A percentile compares a stretch with the other conserved stretches of the same genome.
Evolutionary conservation across 2,329 filamentous ascomycete species (phyloP).

Genomic region (Cladophialophora psammophila): DNA sequence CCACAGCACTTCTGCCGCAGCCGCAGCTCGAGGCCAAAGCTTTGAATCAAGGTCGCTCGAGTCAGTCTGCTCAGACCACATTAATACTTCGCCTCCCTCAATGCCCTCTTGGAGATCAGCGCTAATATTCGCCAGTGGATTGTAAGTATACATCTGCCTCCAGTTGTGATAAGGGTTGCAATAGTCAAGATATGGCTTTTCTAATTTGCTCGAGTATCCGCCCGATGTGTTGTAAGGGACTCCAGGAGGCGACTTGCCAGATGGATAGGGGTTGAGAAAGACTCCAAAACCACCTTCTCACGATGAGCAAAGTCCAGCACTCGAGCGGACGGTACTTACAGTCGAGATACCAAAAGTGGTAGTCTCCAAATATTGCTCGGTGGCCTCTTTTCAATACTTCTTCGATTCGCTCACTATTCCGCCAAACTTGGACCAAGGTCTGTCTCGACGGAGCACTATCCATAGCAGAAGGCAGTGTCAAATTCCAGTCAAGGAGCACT

Average conservation of each 20-base stretch:
- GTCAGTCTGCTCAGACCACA: slow-evolving; percentile 83
- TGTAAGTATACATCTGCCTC: slow-evolving; percentile 80
- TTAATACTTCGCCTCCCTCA: slow-evolving; percentile 79
- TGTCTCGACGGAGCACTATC: slow-evolving; percentile 3
- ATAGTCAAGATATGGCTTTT: slow-evolving; percentile 77
- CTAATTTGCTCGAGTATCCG: slow-evolving; percentile 33
- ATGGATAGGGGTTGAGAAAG: slow-evolving; percentile 40
- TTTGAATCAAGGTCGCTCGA: slow-evolving; percentile 72
- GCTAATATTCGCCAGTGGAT: slow-evolving; percentile 72
- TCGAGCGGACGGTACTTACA: slow-evolving; percentile 33
- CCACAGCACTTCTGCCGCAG: slow-evolving; percentile 64
- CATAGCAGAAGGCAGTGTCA: slow-evolving; percentile 70
- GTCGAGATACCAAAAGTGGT: slow-evolving; percentile 43
- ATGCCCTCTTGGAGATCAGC: slow-evolving; percentile 70
- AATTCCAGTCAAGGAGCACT: slow-evolving; percentile 76
- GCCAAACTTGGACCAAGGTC: slow-evolving; percentile 74
- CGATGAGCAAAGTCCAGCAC: slow-evolving; percentile 8
- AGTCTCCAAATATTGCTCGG: slow-evolving; percentile 44
- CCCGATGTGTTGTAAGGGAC: slow-evolving; percentile 39
- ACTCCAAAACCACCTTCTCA: slow-evolving; percentile 38
- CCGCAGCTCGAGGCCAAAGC: slow-evolving; percentile 63
- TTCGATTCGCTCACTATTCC: slow-evolving; percentile 46
- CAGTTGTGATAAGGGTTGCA: slow-evolving; percentile 82
- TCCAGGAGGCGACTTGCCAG: slow-evolving; percentile 38
- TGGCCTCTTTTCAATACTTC: slow-evolving; percentile 43